Evolutionary conservation across 106 monocot species (phyloP).

Genomic region (Narthecium ossifragum): DNA sequence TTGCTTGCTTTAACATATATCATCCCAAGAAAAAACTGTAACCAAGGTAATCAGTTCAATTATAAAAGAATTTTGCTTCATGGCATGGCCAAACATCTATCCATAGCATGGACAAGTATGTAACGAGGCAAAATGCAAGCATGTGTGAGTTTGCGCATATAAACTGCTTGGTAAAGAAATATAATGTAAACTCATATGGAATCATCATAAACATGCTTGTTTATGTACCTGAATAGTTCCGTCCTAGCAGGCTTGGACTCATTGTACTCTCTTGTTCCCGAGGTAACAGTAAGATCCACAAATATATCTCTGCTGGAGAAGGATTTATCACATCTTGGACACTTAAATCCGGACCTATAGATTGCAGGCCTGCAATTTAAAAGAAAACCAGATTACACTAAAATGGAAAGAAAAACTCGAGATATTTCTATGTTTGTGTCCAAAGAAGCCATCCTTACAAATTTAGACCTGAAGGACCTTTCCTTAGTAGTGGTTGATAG

Average conservation of each 20-base stretch:
- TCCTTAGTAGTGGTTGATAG: slow-evolving; percentile 76
- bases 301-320: slow-evolving; percentile 83
- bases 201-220: too few relatives aligned
- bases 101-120: too few relatives aligned
- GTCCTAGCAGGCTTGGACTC: slow-evolving; percentile 85
- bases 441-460: slow-evolving; percentile 69
- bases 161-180: too few relatives aligned
- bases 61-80: too few relatives aligned
- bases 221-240: slow-evolving; percentile 74
- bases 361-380: slow-evolving; percentile 60
- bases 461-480: slow-evolving; percentile 84
- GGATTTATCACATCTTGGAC: slow-evolving; percentile 67
- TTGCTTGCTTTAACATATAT: too few relatives aligned
- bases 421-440: too few relatives aligned
- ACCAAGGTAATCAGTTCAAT: too few relatives aligned
- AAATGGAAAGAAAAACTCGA: too few relatives aligned
- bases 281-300: slow-evolving; percentile 91
- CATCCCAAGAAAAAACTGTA: too few relatives aligned
- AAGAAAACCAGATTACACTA: neutral
- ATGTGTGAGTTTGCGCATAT: too few relatives aligned
- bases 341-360: slow-evolving; percentile 94
- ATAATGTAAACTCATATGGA: neutral
- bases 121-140: too few relatives aligned
- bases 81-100: too few relatives aligned
- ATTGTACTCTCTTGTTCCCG: slow-evolving; percentile 70